phyloP scores from a whole-genome alignment of 371 early-diverging fungal genomes.

The Apophysomyces ossiformis region DNA sequence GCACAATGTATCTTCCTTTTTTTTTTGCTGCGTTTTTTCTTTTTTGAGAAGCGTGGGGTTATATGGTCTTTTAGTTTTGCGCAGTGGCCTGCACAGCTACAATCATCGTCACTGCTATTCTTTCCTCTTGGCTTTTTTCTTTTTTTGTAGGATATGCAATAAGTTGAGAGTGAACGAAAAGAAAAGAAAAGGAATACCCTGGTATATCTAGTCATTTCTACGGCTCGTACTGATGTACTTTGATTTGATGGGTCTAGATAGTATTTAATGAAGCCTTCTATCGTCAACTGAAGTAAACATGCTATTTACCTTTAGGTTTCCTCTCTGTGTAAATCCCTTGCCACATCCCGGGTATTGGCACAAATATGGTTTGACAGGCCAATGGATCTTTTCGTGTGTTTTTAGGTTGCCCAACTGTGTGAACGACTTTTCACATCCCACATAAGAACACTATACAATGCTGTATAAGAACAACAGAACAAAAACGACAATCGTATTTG shows the following conservation, averaged over 20 bases:
- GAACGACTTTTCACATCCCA: slow-evolving; percentile 14
- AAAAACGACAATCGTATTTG: not conserved
- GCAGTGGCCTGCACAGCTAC: slow-evolving; percentile 9
- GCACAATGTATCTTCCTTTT: not conserved
- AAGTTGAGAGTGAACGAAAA: not conserved
- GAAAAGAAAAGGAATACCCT: not conserved
- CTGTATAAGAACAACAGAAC: not conserved
- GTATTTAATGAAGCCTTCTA: not conserved
- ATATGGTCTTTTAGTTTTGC: not conserved
- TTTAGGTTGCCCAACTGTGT: slow-evolving; percentile 14
- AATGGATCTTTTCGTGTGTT: slow-evolving; percentile 15
- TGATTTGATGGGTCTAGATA: slow-evolving; percentile 10
- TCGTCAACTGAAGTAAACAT: not conserved
- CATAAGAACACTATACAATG: slow-evolving; percentile 7
- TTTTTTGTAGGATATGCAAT: not conserved
- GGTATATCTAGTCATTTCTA: slow-evolving; percentile 8
- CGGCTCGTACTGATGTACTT: slow-evolving; percentile 11
- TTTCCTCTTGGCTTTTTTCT: not conserved
- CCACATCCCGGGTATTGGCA: slow-evolving; percentile 11
- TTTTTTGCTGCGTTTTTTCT: not conserved
- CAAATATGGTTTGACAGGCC: slow-evolving; percentile 11
- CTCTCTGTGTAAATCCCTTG: slow-evolving; percentile 11
- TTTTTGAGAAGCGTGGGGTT: not conserved
- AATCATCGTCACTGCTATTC: not conserved
- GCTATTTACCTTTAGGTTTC: slow-evolving; percentile 4